Conservation (phyloP, 148 eudicot species). For the Chenopodium album region DNA sequence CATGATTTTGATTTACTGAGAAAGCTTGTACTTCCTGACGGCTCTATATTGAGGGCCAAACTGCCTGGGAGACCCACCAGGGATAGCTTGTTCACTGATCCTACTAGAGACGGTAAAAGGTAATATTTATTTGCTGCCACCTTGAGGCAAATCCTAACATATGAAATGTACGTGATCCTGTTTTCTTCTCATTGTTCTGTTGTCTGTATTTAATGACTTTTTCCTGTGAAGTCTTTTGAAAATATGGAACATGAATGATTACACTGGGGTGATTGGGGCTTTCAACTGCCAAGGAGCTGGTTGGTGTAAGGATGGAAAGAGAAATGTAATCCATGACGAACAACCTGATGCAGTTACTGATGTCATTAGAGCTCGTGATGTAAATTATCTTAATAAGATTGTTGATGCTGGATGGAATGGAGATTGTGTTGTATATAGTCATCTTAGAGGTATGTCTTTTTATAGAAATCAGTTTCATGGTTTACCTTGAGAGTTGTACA, state of each 20-base stretch:
- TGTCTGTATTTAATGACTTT: not conserved
- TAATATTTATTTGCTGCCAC: constrained; percentile 9
- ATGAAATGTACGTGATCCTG: too few species aligned
- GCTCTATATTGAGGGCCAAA: constrained; percentile 78
- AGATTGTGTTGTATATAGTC: constrained; percentile 60
- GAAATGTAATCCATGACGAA: constrained; percentile 64
- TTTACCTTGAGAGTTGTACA: not conserved
- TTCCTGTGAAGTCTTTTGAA: constrained; percentile 51
- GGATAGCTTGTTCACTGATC: constrained; percentile 78
- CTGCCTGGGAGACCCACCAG: constrained; percentile 85
- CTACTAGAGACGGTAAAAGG: constrained; percentile 84
- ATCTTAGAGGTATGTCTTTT: constrained; percentile 45
- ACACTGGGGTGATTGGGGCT: constrained; percentile 73
- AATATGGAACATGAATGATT: constrained; percentile 86
- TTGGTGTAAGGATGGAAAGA: constrained; percentile 85
- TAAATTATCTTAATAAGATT: constrained; percentile 51
- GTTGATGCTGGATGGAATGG: constrained; percentile 59
- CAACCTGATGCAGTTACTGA: constrained; percentile 64
- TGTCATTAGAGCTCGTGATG: constrained; percentile 54
- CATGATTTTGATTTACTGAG: constrained; percentile 71
- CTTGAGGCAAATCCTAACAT: not conserved
- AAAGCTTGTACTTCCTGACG: constrained; percentile 87
- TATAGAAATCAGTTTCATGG: not conserved
- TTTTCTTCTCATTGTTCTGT: too few species aligned
- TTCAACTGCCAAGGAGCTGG: constrained; percentile 98